Evolutionary conservation across 164 flowering plant genomes (phyloP).

Genomic region (Vitis amurensis): DNA sequence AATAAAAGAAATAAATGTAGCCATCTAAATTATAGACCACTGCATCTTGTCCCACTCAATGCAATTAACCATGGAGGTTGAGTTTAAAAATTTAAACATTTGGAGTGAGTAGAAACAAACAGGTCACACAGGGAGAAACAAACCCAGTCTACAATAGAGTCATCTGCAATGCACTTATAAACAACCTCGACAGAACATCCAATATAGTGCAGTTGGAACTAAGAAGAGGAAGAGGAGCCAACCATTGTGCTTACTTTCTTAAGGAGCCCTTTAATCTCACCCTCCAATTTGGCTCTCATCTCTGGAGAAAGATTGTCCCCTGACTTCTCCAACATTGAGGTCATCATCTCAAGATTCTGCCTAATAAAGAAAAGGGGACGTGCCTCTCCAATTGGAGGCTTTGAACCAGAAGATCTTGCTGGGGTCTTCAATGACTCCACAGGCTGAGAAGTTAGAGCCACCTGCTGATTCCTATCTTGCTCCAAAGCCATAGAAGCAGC

Average conservation of each 20-base stretch:
- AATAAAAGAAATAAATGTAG: neutral
- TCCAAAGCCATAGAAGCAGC: constrained; percentile 16
- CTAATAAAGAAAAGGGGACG: constrained; percentile 51
- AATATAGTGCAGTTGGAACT: neutral
- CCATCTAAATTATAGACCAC: neutral
- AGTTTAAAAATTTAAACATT: neutral
- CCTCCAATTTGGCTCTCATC: constrained; percentile 60
- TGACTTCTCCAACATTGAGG: constrained; percentile 59
- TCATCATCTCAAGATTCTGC: constrained; percentile 77
- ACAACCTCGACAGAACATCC: neutral
- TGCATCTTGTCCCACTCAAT: neutral
- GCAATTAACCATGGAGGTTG: neutral
- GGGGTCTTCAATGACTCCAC: constrained; percentile 6
- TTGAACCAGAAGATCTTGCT: constrained; percentile 13
- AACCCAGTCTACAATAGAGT: neutral
- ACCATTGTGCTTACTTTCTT: constrained; percentile 57
- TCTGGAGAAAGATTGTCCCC: constrained; percentile 64
- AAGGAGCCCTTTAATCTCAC: constrained; percentile 59
- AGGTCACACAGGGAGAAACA: neutral
- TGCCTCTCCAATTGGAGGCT: constrained; percentile 25
- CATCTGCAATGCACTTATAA: neutral
- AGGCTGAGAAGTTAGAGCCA: neutral
- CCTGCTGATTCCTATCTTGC: neutral
- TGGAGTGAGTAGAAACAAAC: neutral
- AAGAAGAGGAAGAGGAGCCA: constrained; percentile 43